Conservation (phyloP, 441 rosid species). For the Raphanus hybrid region DNA sequence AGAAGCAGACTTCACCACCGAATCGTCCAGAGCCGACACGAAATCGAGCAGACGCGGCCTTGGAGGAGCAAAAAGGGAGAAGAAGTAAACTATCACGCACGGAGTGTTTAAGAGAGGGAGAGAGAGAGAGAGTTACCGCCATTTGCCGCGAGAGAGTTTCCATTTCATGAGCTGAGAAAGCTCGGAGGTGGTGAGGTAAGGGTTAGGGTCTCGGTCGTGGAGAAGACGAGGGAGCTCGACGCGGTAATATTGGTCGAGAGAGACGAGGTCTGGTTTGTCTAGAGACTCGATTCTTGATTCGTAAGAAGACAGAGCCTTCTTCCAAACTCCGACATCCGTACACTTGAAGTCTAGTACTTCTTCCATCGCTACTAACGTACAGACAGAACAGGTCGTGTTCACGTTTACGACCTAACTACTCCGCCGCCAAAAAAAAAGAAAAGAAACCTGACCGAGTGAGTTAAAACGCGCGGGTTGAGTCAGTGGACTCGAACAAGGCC, state of each 20-base stretch:
- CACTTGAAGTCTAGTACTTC: slow-evolving; percentile 49
- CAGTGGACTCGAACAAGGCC: background rate
- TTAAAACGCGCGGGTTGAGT: background rate
- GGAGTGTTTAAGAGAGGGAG: background rate
- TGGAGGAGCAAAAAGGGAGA: background rate
- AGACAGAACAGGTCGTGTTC: background rate
- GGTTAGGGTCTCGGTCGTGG: slow-evolving; percentile 73
- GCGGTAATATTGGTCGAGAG: slow-evolving; percentile 80
- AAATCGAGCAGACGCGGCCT: slow-evolving; percentile 84
- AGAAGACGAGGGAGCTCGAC: slow-evolving; percentile 66
- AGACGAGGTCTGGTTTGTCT: slow-evolving; percentile 64
- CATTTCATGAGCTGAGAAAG: slow-evolving; percentile 84
- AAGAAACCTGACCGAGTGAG: background rate
- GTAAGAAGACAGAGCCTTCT: slow-evolving; percentile 63
- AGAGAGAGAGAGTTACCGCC: slow-evolving; percentile 54
- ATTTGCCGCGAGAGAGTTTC: slow-evolving; percentile 93
- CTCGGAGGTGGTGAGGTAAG: slow-evolving; percentile 70
- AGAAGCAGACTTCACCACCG: slow-evolving; percentile 68
- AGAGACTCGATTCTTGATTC: slow-evolving; percentile 56
- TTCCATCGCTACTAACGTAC: slow-evolving; percentile 30
- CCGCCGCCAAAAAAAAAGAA: background rate
- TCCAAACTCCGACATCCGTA: slow-evolving; percentile 61
- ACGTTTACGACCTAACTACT: background rate
- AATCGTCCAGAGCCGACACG: slow-evolving; percentile 76
- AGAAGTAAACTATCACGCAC: background rate